A percentile compares a stretch with the other conserved stretches of the same genome.
Evolutionary conservation across 1,284 basidiomycete species (phyloP).

Genomic region (Cutaneotrichosporon sp.): DNA sequence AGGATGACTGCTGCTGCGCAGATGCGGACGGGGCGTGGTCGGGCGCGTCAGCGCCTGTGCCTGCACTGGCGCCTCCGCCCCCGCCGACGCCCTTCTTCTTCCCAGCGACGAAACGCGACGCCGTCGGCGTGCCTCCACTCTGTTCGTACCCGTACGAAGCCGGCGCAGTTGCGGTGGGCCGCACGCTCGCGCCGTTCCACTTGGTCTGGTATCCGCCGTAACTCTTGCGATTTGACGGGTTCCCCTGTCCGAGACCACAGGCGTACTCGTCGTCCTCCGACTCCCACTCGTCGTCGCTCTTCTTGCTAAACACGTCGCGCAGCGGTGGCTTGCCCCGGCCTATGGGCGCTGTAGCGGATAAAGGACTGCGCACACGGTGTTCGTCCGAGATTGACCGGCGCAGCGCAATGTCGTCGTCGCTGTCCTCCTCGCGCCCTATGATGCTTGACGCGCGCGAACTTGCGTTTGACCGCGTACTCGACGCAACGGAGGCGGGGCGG

Average conservation of each 20-base stretch:
- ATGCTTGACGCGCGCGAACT: slow-evolving; percentile 32
- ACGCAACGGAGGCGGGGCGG: slow-evolving; percentile 33
- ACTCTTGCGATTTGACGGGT: neutral
- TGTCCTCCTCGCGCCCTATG: slow-evolving; percentile 18
- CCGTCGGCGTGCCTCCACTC: neutral
- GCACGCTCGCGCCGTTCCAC: slow-evolving; percentile 5
- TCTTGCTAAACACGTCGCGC: slow-evolving; percentile 49
- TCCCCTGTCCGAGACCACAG: slow-evolving; percentile 47
- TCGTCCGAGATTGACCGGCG: neutral
- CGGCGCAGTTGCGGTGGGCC: neutral
- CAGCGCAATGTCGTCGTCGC: slow-evolving; percentile 3
- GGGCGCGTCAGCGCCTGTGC: too few species aligned
- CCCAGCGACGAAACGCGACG: neutral
- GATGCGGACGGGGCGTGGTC: too few species aligned
- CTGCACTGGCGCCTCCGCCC: too few species aligned
- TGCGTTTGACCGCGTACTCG: slow-evolving; percentile 32
- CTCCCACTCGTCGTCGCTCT: slow-evolving; percentile 48
- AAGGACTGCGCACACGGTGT: neutral
- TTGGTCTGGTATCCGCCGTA: neutral
- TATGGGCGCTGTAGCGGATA: slow-evolving; percentile 13
- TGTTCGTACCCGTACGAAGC: too few species aligned
- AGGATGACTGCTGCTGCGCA: too few species aligned
- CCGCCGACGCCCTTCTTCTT: neutral
- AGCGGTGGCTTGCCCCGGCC: slow-evolving; percentile 33
- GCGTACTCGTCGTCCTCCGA: slow-evolving; percentile 27